Base-by-base conservation (phyloP, 495 filamentous ascomycete genomes). In the Massariosphaeria phaeospora region DNA sequence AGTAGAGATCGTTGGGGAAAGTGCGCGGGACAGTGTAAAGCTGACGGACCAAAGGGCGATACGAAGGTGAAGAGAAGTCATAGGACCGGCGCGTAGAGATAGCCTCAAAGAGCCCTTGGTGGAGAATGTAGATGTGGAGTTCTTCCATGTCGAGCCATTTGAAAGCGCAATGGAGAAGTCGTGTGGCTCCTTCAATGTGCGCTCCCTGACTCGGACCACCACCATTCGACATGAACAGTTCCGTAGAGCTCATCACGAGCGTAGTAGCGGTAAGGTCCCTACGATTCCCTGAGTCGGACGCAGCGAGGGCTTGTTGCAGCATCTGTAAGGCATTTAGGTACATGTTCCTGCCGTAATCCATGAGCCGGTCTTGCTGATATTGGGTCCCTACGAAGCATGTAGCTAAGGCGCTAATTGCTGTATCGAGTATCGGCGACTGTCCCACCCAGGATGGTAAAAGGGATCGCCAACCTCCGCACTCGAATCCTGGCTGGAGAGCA, bases 111-210 rank as follows among this genome's bases (percentile, higher is more conserved):
- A 60, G 44, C 26, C 47, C 48, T 41, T 58, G 55, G 36, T 52
- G 52, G 2, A 52, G 31, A 12, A 59, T 18, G 24, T 53, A 54
- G 34, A 47, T 13, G 27, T 59, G 56, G 11, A 59, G 23, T 17
- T 54, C 56, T 20, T 53, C 48, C 11, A 54, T 53, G 2, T 38
- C 21, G 6, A 11, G 10, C 6, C 25, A n/a, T 12, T 48, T 21
- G 42, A 49, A 34, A 2, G 26, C 29, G 8, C 27, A 24, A 4
- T 36, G 20, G 3, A 59, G 30, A 11, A 59, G 41, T 20, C 41
- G 26, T 18, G 56, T 54, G 13, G 56, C 56, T 2, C 58, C 58
- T 20, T 61, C 51, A 25, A 61, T 48, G 26, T 61, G 58, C 2
- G 40, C 41, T 1, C 39, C 34, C 35, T 56, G 52, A 47, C 46